Percentiles rank a stretch among this genome's conserved stretches.
These are phyloP conservation scores for Rhodotorula glutinis DNA, from an alignment of 1,284 basidiomycete genomes.

Conservation along the genomic window DNA sequence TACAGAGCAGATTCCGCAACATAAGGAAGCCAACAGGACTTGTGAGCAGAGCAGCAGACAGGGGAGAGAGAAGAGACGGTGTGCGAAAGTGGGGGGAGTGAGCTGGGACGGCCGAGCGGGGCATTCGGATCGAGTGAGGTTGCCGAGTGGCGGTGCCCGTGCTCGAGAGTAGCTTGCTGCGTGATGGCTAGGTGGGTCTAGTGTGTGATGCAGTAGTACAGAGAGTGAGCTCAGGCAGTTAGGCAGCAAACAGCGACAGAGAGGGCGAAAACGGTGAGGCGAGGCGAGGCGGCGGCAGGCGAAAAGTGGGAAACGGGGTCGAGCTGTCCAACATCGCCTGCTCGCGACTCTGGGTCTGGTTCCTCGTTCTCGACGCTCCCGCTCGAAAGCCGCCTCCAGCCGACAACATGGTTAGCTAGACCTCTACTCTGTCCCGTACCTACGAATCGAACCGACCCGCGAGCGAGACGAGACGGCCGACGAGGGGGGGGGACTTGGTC, in stretches of 20 bases:
- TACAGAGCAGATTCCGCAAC: too few relatives aligned
- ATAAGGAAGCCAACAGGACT: too few relatives aligned
- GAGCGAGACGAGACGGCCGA: not conserved
- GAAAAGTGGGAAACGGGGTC: not conserved
- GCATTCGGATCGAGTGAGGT: not conserved
- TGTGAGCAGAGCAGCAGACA: too few relatives aligned
- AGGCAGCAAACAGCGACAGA: not conserved
- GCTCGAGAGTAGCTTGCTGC: too few relatives aligned
- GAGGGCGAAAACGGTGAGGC: not conserved
- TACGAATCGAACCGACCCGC: too few relatives aligned
- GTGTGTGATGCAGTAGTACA: not conserved
- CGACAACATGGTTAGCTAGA: constrained; percentile 23
- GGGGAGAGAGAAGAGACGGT: too few relatives aligned
- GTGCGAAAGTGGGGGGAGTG: too few relatives aligned
- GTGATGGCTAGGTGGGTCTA: too few relatives aligned
- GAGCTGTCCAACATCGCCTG: too few relatives aligned
- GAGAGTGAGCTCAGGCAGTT: not conserved
- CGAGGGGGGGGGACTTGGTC: too few relatives aligned
- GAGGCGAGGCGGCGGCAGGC: not conserved
- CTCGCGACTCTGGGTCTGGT: not conserved
- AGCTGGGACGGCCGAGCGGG: not conserved
- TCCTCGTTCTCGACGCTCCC: constrained; percentile 6
- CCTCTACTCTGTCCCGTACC: not conserved
- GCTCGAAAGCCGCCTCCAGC: constrained; percentile 13
- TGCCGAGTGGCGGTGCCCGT: not conserved